Evolutionary conservation across 306 rosid species (phyloP), one percentile per base, ranked within the genome.

Genomic region (Quercus berberidifolia): DNA sequence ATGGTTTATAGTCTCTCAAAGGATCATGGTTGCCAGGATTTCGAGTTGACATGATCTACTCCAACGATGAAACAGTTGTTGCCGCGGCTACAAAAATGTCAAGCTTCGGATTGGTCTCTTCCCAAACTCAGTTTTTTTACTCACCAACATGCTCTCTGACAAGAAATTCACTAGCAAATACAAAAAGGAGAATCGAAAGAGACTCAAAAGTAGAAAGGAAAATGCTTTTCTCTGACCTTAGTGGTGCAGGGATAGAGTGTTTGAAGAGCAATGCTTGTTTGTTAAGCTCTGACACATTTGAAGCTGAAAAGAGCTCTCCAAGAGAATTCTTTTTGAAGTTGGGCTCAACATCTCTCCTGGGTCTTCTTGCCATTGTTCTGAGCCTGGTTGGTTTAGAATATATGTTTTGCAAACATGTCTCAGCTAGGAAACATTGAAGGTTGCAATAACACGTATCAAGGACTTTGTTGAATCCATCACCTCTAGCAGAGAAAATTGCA

Each of bases 301-400:
- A 94, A 28, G 92, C 91, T n/a, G 97, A 94, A 81, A 86, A 83
- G 91, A 87, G 82, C 85, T 94, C 25, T 94, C 93, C 97, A 89
- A 77, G 77, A 88, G 15, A 62, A 85, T 94, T 33, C 55, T 94
- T 7, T 81, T 74, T 35, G 82, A 78, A 11, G 93, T 90, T 52
- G 75, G 88, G 20, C 43, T 94, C 77, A 94, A 94, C 75, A 83
- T 94, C 51, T 94, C 97, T 1, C 92, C 97, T 0, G 97, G 97
- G 0, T 86, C 93, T 17, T 90, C 97, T 57, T 94, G 91, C 68
- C 97, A 94, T 21, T 94, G 98, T 74, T 73, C 84, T 26, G 97
- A 94, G 79, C 93, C 97, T 0, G 98, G 98, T 3, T 94, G 98
- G 98, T 94, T 94, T 69, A 80, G 98, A 56, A 31, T 92, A 52